Percentiles rank a stretch among this genome's conserved stretches.
Conservation (phyloP, 495 filamentous ascomycete species). For the Rhizodiscina lignyota region DNA sequence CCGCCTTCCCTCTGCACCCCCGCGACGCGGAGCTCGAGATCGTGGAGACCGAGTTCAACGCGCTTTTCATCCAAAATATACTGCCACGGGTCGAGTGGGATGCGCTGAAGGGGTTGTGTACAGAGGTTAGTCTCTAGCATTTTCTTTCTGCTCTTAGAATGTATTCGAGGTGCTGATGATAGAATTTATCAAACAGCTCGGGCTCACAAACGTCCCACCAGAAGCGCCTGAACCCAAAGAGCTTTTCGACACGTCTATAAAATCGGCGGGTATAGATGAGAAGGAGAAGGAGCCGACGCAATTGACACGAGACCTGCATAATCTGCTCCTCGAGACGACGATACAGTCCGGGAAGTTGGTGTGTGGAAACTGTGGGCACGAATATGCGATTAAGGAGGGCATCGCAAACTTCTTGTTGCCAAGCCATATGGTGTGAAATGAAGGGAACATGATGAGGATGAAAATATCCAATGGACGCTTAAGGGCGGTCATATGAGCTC, state of each 20-base stretch:
- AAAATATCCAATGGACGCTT: no score
- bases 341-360: conserved; percentile 74
- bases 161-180: no score
- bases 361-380: conserved; percentile 81
- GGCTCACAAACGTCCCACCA: conserved; percentile 61
- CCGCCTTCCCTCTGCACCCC: conserved; percentile 80
- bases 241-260: conserved; percentile 5
- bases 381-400: conserved; percentile 84
- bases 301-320: conserved; percentile 59
- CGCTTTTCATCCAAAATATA: conserved; percentile 62
- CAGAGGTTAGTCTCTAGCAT: conserved; percentile 74
- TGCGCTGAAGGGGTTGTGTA: conserved; percentile 50
- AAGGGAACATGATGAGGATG: no score
- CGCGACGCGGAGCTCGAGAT: conserved; percentile 76
- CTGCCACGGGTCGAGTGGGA: conserved; percentile 81
- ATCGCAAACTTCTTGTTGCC: conserved; percentile 94
- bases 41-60: conserved; percentile 63
- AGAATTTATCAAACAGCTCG: no score
- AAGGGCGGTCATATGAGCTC: no score
- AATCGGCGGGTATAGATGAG: background rate
- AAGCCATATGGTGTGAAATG: conserved; percentile 59
- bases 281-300: conserved; percentile 20
- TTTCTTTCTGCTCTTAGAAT: no score
- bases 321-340: conserved; percentile 74
- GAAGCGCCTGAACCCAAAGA: conserved; percentile 30